Evolutionary conservation across 352 stramenopile genomes (phyloP).

Genomic region (Hyaloperonospora arabidopsidis): DNA sequence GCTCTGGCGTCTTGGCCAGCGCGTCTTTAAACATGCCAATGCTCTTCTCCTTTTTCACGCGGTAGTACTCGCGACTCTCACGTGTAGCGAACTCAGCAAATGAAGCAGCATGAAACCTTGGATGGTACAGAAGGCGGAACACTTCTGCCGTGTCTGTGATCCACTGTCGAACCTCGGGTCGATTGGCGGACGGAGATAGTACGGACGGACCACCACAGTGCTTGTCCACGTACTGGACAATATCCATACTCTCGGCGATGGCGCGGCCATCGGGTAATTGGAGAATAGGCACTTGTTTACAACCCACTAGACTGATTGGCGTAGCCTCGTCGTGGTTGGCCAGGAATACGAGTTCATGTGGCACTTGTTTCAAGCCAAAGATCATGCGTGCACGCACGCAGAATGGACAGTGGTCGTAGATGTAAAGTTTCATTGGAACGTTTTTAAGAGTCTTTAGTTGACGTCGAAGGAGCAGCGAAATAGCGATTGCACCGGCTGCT

Average conservation of each 20-base stretch:
- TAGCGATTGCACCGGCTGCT: not conserved
- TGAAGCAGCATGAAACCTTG: slow-evolving; percentile 34
- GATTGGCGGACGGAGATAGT: slow-evolving; percentile 24
- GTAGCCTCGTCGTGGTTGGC: slow-evolving; percentile 51
- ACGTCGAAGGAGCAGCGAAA: slow-evolving; percentile 7
- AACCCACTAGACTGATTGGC: slow-evolving; percentile 38
- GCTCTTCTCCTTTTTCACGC: slow-evolving; percentile 40
- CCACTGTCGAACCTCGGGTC: slow-evolving; percentile 41
- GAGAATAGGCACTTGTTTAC: slow-evolving; percentile 50
- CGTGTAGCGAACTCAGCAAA: slow-evolving; percentile 43
- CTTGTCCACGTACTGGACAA: slow-evolving; percentile 52
- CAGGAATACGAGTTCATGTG: slow-evolving; percentile 36
- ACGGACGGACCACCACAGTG: slow-evolving; percentile 36
- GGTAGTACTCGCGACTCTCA: slow-evolving; percentile 48
- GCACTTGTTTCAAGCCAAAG: slow-evolving; percentile 44
- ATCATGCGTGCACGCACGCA: slow-evolving; percentile 47
- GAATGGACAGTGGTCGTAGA: slow-evolving; percentile 58
- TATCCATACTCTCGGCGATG: slow-evolving; percentile 53
- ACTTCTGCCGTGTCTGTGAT: slow-evolving; percentile 29
- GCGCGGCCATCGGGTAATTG: slow-evolving; percentile 33
- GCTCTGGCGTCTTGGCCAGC: slow-evolving; percentile 36
- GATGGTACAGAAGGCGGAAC: slow-evolving; percentile 35
- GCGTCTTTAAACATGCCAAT: slow-evolving; percentile 34
- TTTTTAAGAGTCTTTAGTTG: slow-evolving; percentile 5
- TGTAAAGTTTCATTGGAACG: slow-evolving; percentile 35